Base-by-base conservation (phyloP, 2,329 filamentous ascomycete genomes). In the Colletotrichum shisoi region DNA sequence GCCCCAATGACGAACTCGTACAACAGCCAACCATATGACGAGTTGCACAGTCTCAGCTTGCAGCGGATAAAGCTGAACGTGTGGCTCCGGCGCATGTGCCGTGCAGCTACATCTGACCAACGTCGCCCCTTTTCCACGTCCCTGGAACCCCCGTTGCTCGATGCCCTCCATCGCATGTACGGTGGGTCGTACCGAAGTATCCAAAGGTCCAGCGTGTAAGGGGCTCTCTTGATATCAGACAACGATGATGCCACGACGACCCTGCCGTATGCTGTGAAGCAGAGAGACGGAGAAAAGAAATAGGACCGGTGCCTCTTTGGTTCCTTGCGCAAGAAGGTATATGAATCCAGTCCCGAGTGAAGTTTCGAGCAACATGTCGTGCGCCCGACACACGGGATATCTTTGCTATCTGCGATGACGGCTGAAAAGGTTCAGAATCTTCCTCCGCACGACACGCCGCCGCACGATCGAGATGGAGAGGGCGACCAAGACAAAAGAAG, bases 81-180 rank as follows among this genome's bases (percentile, higher is more conserved):
- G 62, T 52, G 54, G 27, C 54, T 59, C 54, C 57, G 21, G 45
- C 19, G 56, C 56, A 63, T 60, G 56, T 46, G 46, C 48, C 46
- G 62, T 60, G 56, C 46, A 59, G 56, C 62, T 46, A 60, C 56
- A 53, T 60, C 46, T 64, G 46, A 7, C 27, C 27, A 31, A 31
- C 6, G 27, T 31, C 27, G 27, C 31, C 31, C 24, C 4, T 27
- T 27, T 4, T 4, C 5, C 24, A 27, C 24, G 24, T 27, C 4
- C 24, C 24, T 27, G 24, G 24, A 27, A 27, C 24, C 24, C 31
- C 31, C 9, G 31, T 34, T 34, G 31, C 31, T 34, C 31, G 31
- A 9, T 34, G 31, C 31, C 31, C 8, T 34, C 31, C 7, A 9
- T 31, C 39, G 42, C 19, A 48, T 53, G 59, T 31, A 37, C 59